These are phyloP conservation scores for Colletotrichum graminicola DNA, from an alignment of 2,329 filamentous ascomycete genomes.

Conservation along the genomic window DNA sequence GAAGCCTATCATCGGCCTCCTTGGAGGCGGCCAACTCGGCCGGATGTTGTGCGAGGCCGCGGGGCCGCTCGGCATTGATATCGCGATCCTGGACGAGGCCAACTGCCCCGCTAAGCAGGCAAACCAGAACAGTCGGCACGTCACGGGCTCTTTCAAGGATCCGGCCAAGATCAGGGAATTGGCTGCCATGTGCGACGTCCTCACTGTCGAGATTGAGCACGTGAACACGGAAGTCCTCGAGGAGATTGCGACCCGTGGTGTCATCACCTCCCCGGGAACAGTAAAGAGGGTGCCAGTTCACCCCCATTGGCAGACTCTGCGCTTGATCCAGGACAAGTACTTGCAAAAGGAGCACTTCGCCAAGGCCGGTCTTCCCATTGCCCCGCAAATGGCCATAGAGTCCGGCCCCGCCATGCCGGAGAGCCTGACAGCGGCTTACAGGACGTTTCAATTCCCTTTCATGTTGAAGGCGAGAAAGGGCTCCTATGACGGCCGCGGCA, in stretches of 20 bases:
- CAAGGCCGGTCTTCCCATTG: conserved; percentile 76
- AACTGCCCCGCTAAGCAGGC: conserved; percentile 88
- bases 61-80: conserved; percentile 76
- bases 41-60: conserved; percentile 96
- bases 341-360: conserved; percentile 86
- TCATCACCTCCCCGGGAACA: conserved; percentile 61
- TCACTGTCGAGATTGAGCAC: conserved; percentile 97
- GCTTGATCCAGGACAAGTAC: conserved; percentile 94
- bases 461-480: conserved; percentile 94
- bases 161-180: conserved; percentile 81
- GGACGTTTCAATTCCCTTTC: conserved; percentile 81
- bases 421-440: conserved; percentile 73
- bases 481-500: conserved; percentile 90
- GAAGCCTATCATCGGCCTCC: conserved; percentile 62
- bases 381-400: conserved; percentile 75
- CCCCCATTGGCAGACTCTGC: conserved; percentile 87
- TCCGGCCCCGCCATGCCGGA: conserved; percentile 64
- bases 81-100: conserved; percentile 83
- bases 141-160: conserved; percentile 91
- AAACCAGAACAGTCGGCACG: conserved; percentile 78
- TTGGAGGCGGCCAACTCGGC: conserved; percentile 81
- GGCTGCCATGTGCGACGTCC: conserved; percentile 80
- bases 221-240: conserved; percentile 91
- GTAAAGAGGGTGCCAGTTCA: conserved; percentile 72
- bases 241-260: conserved; percentile 77